A percentile compares a stretch with the other conserved stretches of the same genome.
Evolutionary conservation across 2,329 filamentous ascomycete genomes (phyloP).

Genomic region (Claviceps fusiformis): DNA sequence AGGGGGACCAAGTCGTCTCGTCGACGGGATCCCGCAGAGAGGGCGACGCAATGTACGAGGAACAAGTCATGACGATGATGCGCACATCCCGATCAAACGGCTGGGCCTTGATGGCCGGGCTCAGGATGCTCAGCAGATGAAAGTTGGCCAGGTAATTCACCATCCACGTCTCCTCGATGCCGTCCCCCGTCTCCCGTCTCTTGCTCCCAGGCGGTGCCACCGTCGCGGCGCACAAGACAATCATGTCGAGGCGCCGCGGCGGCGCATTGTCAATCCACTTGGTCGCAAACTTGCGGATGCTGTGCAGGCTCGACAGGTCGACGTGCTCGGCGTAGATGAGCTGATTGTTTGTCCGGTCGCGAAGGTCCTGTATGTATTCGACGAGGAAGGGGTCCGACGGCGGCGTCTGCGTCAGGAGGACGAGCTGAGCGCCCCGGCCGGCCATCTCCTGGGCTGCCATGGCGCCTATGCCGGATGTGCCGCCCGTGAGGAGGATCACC

Average conservation of each 20-base stretch:
- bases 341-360: conserved; percentile 62
- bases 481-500: conserved; percentile 86
- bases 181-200: conserved; percentile 54
- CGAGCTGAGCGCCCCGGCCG: conserved; percentile 70
- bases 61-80: conserved; percentile 74
- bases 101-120: conserved; percentile 78
- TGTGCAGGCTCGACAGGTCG: conserved; percentile 77
- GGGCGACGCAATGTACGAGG: conserved; percentile 70
- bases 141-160: conserved; percentile 94
- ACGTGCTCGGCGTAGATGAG: conserved; percentile 94
- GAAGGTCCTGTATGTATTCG: conserved; percentile 84
- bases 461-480: conserved; percentile 85
- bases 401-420: conserved; percentile 74
- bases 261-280: conserved; percentile 97
- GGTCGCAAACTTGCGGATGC: conserved; percentile 83
- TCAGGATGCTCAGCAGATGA: conserved; percentile 82
- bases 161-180: conserved; percentile 82
- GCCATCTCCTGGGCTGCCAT: conserved; percentile 63
- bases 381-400: conserved; percentile 77
- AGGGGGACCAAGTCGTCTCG: conserved; percentile 39
- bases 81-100: conserved; percentile 89
- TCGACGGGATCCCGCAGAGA: conserved; percentile 42
- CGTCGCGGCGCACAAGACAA: conserved; percentile 75
- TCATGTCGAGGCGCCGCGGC: conserved; percentile 75
- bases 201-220: conserved; percentile 54